Evolutionary conservation across 176 grass and related monocot genomes (phyloP).

Genomic region (Ananas comosus): DNA sequence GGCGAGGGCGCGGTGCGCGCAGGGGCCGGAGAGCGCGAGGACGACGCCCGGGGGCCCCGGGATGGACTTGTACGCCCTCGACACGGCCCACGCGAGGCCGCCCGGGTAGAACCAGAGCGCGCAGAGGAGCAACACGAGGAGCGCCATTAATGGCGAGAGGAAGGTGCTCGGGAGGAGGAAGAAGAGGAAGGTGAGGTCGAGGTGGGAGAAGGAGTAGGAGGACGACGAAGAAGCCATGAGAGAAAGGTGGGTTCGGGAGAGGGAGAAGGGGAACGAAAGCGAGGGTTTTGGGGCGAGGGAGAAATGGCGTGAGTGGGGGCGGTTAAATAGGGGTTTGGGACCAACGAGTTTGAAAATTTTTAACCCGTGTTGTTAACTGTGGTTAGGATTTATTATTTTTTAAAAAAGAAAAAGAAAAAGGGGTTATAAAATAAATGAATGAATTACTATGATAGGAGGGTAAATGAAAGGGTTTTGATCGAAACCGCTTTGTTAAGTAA

Average conservation of each 20-base stretch:
- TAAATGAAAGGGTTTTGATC: no score
- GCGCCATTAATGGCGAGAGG: conserved; percentile 32
- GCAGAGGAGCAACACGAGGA: conserved; percentile 22
- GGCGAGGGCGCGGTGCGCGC: conserved; percentile 40
- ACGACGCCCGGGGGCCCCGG: conserved; percentile 30
- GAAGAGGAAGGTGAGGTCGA: conserved; percentile 6
- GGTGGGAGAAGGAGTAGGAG: conserved; percentile 34
- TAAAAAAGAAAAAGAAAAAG: not conserved
- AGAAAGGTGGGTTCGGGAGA: not conserved
- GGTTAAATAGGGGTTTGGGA: conserved; percentile 2
- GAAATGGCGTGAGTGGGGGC: not conserved
- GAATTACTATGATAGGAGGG: no score
- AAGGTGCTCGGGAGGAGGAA: conserved; percentile 19
- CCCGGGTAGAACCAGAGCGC: conserved; percentile 37
- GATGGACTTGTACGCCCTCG: not conserved
- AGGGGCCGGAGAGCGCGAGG: conserved; percentile 27
- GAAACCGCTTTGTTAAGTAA: no score
- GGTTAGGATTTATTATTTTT: not conserved
- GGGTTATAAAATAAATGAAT: no score
- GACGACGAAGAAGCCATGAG: not conserved
- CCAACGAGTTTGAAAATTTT: not conserved
- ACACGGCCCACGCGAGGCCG: conserved; percentile 44
- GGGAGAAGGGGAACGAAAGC: not conserved
- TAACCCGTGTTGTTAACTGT: not conserved
- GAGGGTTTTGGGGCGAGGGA: not conserved